Conservation (phyloP, 1,284 basidiomycete species). For the Pterulicium gracile region DNA sequence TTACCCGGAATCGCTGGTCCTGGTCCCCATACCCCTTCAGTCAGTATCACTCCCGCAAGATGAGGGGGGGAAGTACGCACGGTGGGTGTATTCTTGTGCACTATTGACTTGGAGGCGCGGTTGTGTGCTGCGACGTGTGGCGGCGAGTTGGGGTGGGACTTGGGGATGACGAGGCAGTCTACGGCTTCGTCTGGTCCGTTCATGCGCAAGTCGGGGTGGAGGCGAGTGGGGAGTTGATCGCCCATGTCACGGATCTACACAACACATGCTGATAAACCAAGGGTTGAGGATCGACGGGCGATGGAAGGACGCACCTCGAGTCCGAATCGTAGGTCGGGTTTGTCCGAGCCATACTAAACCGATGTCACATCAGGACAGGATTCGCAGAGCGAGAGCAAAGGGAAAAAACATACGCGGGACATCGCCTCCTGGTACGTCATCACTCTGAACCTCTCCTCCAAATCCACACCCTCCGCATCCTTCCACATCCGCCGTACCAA, state of each 20-base stretch:
- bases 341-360: constrained; percentile 83
- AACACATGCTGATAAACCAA: background rate
- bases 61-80: background rate
- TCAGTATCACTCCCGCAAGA: background rate
- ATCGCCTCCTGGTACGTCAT: constrained; percentile 85
- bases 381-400: background rate
- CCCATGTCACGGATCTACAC: constrained; percentile 43
- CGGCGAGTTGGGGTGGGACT: constrained; percentile 10
- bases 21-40: background rate
- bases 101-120: background rate
- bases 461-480: constrained; percentile 41
- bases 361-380: constrained; percentile 5
- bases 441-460: constrained; percentile 57
- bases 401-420: constrained; percentile 49
- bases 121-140: background rate
- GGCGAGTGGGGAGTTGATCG: constrained; percentile 27
- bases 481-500: constrained; percentile 71
- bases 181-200: constrained; percentile 32
- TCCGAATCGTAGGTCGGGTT: constrained; percentile 85
- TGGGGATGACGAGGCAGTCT: constrained; percentile 45
- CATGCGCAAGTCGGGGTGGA: constrained; percentile 22
- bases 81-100: background rate
- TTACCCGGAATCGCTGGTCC: background rate
- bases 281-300: background rate
- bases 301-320: constrained; percentile 48